Conservation (phyloP, 202 grass and related monocot genomes). For the Digitaria exilis region DNA sequence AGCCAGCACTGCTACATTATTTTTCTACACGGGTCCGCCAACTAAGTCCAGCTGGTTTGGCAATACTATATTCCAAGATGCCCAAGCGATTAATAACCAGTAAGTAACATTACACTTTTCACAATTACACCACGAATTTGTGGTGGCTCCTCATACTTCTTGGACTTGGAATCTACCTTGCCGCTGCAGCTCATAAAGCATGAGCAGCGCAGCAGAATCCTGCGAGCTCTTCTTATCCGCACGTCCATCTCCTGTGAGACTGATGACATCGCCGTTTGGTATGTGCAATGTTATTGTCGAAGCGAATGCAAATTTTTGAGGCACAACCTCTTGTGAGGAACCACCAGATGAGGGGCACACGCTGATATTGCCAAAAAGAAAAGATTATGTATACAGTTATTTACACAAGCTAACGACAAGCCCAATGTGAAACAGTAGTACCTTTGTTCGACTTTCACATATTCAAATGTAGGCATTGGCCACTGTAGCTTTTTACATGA, state of each 20-base stretch:
- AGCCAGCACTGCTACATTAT: neutral
- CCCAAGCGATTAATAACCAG: neutral
- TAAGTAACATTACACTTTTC: neutral
- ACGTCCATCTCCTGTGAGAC: slow-evolving; percentile 54
- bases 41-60: neutral
- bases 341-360: neutral
- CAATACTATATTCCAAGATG: neutral
- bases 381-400: slow-evolving; percentile 18
- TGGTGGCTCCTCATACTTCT: slow-evolving; percentile 39
- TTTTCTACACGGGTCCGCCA: neutral
- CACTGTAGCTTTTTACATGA: slow-evolving; percentile 76
- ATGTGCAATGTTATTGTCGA: slow-evolving; percentile 72
- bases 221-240: slow-evolving; percentile 77
- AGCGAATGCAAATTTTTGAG: slow-evolving; percentile 53
- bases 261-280: slow-evolving; percentile 59
- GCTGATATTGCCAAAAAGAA: slow-evolving; percentile 31
- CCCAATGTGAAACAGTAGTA: slow-evolving; percentile 34
- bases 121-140: neutral
- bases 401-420: slow-evolving; percentile 16
- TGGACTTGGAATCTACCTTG: slow-evolving; percentile 53
- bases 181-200: slow-evolving; percentile 80
- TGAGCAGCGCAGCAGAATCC: slow-evolving; percentile 71
- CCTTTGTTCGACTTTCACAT: slow-evolving; percentile 55
- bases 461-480: slow-evolving; percentile 77
- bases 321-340: slow-evolving; percentile 17